Evolutionary conservation across 306 rosid species (phyloP).

Genomic region (Trifolium pratense): DNA sequence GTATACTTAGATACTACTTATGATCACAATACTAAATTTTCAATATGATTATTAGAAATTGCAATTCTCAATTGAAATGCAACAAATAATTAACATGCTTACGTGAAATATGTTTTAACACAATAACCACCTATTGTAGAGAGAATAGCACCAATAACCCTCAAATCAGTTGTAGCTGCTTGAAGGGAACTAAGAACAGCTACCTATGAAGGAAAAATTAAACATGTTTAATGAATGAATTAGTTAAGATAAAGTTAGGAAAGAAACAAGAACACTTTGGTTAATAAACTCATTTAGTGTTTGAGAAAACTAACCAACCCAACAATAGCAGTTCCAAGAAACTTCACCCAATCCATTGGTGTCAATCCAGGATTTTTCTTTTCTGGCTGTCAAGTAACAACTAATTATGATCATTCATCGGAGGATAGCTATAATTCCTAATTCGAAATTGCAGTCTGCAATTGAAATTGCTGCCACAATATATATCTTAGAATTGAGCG

Average conservation of each 20-base stretch:
- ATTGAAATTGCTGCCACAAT: neutral
- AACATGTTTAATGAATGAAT: constrained; percentile 26
- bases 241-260: neutral
- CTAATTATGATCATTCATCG: neutral
- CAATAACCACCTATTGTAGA: constrained; percentile 79
- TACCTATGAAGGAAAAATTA: constrained; percentile 52
- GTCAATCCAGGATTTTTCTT: constrained; percentile 95
- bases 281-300: neutral
- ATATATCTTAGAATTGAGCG: no score
- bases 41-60: neutral
- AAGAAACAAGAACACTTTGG: neutral
- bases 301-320: constrained; percentile 73
- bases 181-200: constrained; percentile 77
- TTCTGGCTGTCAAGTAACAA: constrained; percentile 73
- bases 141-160: constrained; percentile 74
- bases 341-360: constrained; percentile 97
- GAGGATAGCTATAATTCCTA: neutral
- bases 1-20: no score
- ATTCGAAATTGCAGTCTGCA: neutral
- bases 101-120: constrained; percentile 95
- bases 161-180: constrained; percentile 61
- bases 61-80: constrained; percentile 3
- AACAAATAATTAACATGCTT: constrained; percentile 39
- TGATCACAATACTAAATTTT: neutral
- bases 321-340: constrained; percentile 79